Evolutionary conservation across 2,329 filamentous ascomycete species (phyloP), one percentile per base, ranked within the genome.

Genomic region (Fusarium sp.): DNA sequence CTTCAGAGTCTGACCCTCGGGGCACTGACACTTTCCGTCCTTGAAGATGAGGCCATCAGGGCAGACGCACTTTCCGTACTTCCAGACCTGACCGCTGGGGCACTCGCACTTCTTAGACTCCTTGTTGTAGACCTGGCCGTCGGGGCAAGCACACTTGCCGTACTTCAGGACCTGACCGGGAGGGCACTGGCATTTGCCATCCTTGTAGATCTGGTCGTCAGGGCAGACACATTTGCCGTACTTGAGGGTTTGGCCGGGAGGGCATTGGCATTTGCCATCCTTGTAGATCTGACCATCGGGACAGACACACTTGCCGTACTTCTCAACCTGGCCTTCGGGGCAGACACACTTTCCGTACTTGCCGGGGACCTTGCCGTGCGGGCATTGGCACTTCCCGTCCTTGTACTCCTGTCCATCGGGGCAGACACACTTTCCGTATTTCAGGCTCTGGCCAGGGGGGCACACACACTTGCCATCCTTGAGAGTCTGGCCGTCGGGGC

Each of bases 241-340:
- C 33, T 35, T 35, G 33, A 35, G 33, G 6, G 33, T 35, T 13
- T 35, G 33, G 14, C 33, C 33, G 6, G 33, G 33, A 35, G 33
- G 33, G 13, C 33, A 35, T 35, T 59, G 29, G 14, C 69, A 71
- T 6, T 71, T 71, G 45, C 63, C 63, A n/a, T 71, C 66, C 36
- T 71, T 33, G 18, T 56, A 11, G 9, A 38, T 10, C 7, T 63
- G 60, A 4, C 47, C 61, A 8, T 63, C 20, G 22, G 61, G 61
- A 42, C 66, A 68, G 6, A 36, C 54, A 13, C 66, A 69, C 14
- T 45, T 35, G 27, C 27, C n/a, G 27, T 47, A 14, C 27, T 18
- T 31, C 38, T 45, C 27, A 11, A 45, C 54, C 33, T 57, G 57
- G 11, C 57, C 57, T 16, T 58, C 45, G 5, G 63, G 52, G 31